Evolutionary conservation across 2,329 filamentous ascomycete species (phyloP).

Genomic region (Cordyceps farinosa): DNA sequence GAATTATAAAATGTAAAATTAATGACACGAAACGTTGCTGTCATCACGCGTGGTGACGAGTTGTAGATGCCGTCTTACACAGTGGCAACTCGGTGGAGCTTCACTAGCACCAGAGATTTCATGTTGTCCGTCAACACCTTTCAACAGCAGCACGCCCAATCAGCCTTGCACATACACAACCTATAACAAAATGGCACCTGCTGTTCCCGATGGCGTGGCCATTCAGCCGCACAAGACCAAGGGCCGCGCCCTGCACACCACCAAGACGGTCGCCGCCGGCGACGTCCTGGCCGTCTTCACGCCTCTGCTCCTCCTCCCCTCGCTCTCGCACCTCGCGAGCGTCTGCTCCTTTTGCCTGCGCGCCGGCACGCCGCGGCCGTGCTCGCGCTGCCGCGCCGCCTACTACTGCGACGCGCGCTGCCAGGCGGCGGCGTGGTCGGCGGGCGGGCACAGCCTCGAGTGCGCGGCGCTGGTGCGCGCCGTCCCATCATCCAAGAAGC

Average conservation of each 20-base stretch:
- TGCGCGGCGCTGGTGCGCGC: conserved; percentile 44
- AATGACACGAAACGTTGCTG: background rate
- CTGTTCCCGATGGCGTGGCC: background rate
- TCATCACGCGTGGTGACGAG: background rate
- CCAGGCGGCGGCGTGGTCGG: conserved; percentile 52
- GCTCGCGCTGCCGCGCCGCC: conserved; percentile 50
- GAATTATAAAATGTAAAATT: background rate
- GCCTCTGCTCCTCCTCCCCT: conserved; percentile 45
- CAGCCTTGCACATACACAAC: background rate
- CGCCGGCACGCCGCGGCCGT: conserved; percentile 34
- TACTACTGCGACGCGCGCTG: conserved; percentile 54
- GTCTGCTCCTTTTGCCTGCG: conserved; percentile 51
- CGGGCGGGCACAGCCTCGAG: conserved; percentile 48
- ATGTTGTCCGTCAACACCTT: background rate
- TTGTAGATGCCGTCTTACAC: background rate
- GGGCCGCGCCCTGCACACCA: conserved; percentile 46
- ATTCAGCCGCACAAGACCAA: conserved; percentile 23
- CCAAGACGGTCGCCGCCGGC: conserved; percentile 42
- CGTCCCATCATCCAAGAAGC: conserved; percentile 22
- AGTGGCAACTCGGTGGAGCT: conserved; percentile 7
- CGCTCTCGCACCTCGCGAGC: conserved; percentile 36
- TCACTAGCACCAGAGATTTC: conserved; percentile 14
- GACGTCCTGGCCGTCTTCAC: conserved; percentile 43
- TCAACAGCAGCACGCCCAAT: background rate
- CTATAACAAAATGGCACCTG: background rate